Percentiles rank a stretch among this genome's conserved stretches.
phyloP scores from a whole-genome alignment of 352 stramenopile species.

The Phytophthora megakarya region DNA sequence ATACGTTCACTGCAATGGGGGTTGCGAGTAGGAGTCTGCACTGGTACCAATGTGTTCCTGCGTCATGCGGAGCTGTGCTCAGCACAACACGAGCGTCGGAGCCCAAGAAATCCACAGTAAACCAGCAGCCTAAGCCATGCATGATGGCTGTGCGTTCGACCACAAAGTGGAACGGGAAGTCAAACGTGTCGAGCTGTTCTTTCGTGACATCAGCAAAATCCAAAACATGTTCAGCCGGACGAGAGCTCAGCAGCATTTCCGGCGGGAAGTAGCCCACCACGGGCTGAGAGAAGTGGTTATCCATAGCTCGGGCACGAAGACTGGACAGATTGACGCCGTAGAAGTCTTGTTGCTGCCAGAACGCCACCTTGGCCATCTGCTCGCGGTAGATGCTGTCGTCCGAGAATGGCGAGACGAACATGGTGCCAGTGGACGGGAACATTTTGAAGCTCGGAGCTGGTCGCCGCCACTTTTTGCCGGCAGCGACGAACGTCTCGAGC shows the following conservation, averaged over 20 bases:
- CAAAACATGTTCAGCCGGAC: constrained; percentile 69
- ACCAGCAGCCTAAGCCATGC: constrained; percentile 98
- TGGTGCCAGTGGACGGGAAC: constrained; percentile 97
- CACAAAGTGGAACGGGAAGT: constrained; percentile 90
- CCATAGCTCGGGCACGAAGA: constrained; percentile 94
- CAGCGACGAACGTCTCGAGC: constrained; percentile 97
- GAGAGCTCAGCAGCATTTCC: constrained; percentile 70
- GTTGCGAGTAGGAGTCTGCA: constrained; percentile 90
- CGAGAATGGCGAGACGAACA: constrained; percentile 96
- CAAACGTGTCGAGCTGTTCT: constrained; percentile 88
- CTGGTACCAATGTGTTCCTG: constrained; percentile 92
- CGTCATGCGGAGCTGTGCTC: constrained; percentile 78
- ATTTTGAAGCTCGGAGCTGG: constrained; percentile 80
- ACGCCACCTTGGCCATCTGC: constrained; percentile 91
- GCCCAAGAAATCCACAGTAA: constrained; percentile 97
- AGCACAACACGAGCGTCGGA: constrained; percentile 81
- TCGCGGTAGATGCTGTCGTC: constrained; percentile 95
- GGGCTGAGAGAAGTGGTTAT: constrained; percentile 97
- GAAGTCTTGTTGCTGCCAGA: constrained; percentile 96
- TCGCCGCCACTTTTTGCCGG: constrained; percentile 95
- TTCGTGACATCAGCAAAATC: constrained; percentile 84
- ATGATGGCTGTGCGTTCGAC: constrained; percentile 93
- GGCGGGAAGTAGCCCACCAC: constrained; percentile 94
- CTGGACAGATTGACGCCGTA: constrained; percentile 97
- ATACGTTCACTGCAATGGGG: constrained; percentile 92